These are phyloP conservation scores for Zygosaccharomyces gambellarensis DNA, from an alignment of 805 yeast genomes.

Conservation along the genomic window DNA sequence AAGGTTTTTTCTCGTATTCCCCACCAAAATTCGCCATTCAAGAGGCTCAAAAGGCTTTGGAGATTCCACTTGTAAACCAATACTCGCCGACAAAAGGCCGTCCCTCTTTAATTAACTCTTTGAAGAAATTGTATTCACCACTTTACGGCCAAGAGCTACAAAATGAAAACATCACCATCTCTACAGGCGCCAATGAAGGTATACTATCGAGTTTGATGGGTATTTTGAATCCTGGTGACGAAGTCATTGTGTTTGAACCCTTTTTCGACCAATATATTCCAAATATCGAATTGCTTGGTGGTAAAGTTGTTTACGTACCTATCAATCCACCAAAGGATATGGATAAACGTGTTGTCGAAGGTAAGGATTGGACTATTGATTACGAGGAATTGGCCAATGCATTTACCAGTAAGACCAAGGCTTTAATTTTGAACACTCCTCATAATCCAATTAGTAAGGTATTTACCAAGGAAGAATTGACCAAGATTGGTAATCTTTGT, in stretches of 20 bases:
- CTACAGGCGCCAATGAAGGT: conserved; percentile 98
- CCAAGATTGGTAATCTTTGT: conserved; percentile 72
- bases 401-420: conserved; percentile 70
- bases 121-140: conserved; percentile 68
- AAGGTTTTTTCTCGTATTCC: conserved; percentile 93
- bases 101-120: conserved; percentile 63
- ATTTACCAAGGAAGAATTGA: conserved; percentile 69
- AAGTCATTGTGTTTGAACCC: conserved; percentile 94
- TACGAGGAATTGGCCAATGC: conserved; percentile 70
- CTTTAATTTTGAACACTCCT: conserved; percentile 86
- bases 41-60: conserved; percentile 74
- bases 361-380: conserved; percentile 84
- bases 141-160: conserved; percentile 51
- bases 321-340: conserved; percentile 78
- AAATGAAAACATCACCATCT: conserved; percentile 52
- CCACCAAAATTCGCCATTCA: conserved; percentile 91
- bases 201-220: conserved; percentile 82
- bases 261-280: conserved; percentile 96
- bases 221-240: conserved; percentile 81
- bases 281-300: conserved; percentile 91
- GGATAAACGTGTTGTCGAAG: conserved; percentile 56
- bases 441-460: conserved; percentile 96
- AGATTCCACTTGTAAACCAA: conserved; percentile 74
- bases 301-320: conserved; percentile 81
- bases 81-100: conserved; percentile 91